Evolutionary conservation across 2,329 filamentous ascomycete species (phyloP).

Genomic region (Beauveria pseudobassiana): DNA sequence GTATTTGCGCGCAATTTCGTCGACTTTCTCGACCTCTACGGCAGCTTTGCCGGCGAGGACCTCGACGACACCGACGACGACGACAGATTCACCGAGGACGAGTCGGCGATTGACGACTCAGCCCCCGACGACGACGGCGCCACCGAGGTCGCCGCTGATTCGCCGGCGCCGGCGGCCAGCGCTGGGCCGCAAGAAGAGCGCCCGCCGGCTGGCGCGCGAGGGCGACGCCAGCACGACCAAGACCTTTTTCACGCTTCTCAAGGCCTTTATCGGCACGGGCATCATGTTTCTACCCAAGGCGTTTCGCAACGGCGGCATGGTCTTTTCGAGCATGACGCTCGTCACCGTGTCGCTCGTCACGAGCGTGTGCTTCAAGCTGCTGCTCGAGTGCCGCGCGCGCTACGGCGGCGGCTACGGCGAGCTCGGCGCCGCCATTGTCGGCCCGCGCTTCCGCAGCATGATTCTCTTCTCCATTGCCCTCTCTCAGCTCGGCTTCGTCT

Average conservation of each 20-base stretch:
- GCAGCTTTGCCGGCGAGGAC: constrained; percentile 70
- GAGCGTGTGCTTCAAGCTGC: constrained; percentile 63
- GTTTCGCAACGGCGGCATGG: constrained; percentile 68
- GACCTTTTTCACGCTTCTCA: constrained; percentile 71
- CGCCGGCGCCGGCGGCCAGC: constrained; percentile 15
- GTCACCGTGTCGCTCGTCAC: constrained; percentile 58
- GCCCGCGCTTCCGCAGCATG: constrained; percentile 53
- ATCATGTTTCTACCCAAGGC: constrained; percentile 79
- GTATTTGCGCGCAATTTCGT: constrained; percentile 63
- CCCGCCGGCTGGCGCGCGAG: constrained; percentile 33
- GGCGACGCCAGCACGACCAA: constrained; percentile 62
- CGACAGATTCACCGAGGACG: constrained; percentile 31
- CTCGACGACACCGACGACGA: constrained; percentile 43
- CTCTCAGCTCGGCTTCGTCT: constrained; percentile 72
- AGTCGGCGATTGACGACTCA: constrained; percentile 44
- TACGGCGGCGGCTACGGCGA: constrained; percentile 69
- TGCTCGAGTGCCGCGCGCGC: constrained; percentile 57
- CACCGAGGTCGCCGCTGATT: constrained; percentile 52
- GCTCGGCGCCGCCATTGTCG: constrained; percentile 59
- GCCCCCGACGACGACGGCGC: constrained; percentile 27
- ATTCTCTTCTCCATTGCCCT: constrained; percentile 65
- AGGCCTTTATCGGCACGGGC: constrained; percentile 72
- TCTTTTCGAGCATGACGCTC: constrained; percentile 66
- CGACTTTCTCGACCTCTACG: constrained; percentile 69
- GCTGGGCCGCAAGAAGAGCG: constrained; percentile 47